Evolutionary conservation across 345 rosid species (phyloP), one percentile per base, ranked within the genome.

Genomic region (Bretschneidera sinensis): DNA sequence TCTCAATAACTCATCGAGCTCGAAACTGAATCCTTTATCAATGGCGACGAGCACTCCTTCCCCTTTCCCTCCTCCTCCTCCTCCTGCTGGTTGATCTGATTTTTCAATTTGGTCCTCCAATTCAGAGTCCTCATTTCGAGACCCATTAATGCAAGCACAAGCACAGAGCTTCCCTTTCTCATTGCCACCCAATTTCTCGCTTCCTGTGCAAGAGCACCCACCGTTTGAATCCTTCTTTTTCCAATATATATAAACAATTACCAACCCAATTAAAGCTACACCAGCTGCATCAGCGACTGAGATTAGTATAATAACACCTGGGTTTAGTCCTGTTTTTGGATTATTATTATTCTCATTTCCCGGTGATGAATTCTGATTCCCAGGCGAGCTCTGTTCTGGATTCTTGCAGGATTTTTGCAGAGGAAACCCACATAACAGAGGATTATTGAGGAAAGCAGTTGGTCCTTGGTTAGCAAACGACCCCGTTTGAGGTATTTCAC

Each of bases 391-490:
- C 8, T 8, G 58, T 17, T 74, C 61, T 0, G 73, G 55, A 39
- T 54, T 61, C 20, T 82, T 77, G 71, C 99, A 95, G 0, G 87
- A 49, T 62, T 86, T 88, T 67, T 91, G 96, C 22, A 95, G 89
- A 67, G 99, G 99, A 61, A 95, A 95, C 0, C 99, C 97, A 43
- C 97, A 95, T 33, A 95, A 50, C 24, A 64, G 65, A 15, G 97
- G 95, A 16, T 95, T 95, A 43, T 74, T 69, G 60, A 95, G 92
- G 55, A 95, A 95, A 19, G 97, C 99, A 14, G 96, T 91, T 34
- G 99, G 99, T 53, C 99, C 99, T 53, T 91, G 99, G 76, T 85
- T 91, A 0, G 85, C 74, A 77, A 95, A 95, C 2, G 99, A 88
- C 16, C 97, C 97, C 0, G 89, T 77, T 73, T 88, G 91, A 24